phyloP scores from a whole-genome alignment of 1,284 basidiomycete genomes.

The Hortiboletus rubellus region DNA sequence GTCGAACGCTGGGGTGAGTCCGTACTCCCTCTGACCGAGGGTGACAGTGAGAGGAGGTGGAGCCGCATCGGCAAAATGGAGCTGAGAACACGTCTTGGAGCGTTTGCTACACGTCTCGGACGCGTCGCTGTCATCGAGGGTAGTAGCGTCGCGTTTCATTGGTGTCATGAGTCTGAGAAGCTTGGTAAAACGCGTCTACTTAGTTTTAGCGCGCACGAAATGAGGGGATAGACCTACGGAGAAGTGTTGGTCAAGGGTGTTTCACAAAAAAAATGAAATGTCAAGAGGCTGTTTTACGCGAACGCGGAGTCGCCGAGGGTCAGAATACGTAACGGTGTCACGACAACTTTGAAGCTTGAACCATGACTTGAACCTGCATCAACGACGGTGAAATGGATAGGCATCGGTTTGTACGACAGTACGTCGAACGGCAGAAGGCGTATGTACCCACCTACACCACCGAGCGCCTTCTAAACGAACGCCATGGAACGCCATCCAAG shows the following conservation, averaged over 20 bases:
- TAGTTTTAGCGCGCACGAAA: not conserved
- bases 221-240: conserved; percentile 3
- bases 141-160: conserved; percentile 24
- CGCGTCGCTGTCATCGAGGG: conserved; percentile 11
- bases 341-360: no score
- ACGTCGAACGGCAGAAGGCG: conserved; percentile 49
- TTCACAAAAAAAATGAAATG: conserved; percentile 8
- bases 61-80: conserved; percentile 14
- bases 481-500: conserved; percentile 15
- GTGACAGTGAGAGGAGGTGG: conserved; percentile 37
- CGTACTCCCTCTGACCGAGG: conserved; percentile 39
- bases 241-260: not conserved
- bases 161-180: not conserved
- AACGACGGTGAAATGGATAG: conserved; percentile 35
- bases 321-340: conserved; percentile 14
- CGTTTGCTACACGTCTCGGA: conserved; percentile 26
- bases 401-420: conserved; percentile 45
- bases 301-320: not conserved
- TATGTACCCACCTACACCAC: conserved; percentile 47
- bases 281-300: not conserved
- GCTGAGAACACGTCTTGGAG: conserved; percentile 19
- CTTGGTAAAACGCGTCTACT: conserved; percentile 7
- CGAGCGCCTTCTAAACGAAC: conserved; percentile 43
- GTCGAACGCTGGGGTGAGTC: conserved; percentile 54
- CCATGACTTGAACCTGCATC: not conserved